A percentile compares a stretch with the other conserved stretches of the same genome.
phyloP scores from a whole-genome alignment of 208 protist species.

The Spironucleus salmonicida region DNA sequence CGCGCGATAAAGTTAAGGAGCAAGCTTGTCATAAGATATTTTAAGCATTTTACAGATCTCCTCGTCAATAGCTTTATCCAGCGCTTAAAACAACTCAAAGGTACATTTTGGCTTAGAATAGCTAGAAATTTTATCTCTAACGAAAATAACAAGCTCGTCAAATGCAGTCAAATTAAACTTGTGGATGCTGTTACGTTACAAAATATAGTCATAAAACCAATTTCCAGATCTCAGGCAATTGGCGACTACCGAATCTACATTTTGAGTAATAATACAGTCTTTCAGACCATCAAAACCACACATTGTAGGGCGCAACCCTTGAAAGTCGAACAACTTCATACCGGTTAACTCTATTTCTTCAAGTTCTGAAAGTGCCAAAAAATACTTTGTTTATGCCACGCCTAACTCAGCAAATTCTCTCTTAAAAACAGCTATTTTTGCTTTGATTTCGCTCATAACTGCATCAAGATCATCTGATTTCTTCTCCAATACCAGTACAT shows the following conservation, averaged over 20 bases:
- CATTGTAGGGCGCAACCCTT: not conserved
- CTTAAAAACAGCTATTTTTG: not conserved
- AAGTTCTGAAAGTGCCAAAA: not conserved
- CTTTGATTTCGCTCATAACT: not conserved
- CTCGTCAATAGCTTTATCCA: not conserved
- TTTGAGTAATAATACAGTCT: not conserved
- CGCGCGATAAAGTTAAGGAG: not conserved
- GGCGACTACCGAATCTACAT: not conserved
- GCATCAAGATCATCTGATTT: not conserved
- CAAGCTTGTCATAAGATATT: not conserved
- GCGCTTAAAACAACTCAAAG: not conserved
- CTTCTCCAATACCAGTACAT: constrained; percentile 7
- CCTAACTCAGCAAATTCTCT: not conserved
- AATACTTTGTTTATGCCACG: not conserved
- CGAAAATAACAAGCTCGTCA: not conserved
- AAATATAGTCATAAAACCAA: constrained; percentile 15
- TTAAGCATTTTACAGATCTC: not conserved
- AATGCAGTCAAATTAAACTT: not conserved
- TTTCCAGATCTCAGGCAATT: not conserved
- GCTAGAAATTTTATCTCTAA: not conserved
- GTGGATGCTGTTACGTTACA: not conserved
- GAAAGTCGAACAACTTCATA: not conserved
- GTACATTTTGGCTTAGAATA: not conserved
- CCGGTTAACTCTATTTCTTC: not conserved
- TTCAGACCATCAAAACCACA: constrained; percentile 11